phyloP scores from a whole-genome alignment of 352 stramenopile genomes.

The Pythium brachiatum region DNA sequence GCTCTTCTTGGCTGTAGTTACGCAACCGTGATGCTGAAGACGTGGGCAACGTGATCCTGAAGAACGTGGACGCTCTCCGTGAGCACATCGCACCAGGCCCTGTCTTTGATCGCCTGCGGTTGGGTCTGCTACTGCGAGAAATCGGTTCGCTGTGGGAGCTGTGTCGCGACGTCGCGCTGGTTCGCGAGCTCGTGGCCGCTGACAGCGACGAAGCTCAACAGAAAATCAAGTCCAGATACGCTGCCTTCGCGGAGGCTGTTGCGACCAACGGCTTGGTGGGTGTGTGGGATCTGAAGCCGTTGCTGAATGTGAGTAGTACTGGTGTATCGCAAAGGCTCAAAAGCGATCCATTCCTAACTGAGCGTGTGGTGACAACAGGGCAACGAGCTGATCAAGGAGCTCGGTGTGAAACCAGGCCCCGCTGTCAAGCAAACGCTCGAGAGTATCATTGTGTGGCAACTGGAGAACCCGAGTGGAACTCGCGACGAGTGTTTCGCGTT shows the following conservation, averaged over 20 bases:
- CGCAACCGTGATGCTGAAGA: slow-evolving; percentile 62
- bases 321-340: too few species aligned
- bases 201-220: slow-evolving; percentile 14
- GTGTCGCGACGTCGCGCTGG: slow-evolving; percentile 47
- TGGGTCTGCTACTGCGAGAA: slow-evolving; percentile 55
- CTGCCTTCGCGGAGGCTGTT: slow-evolving; percentile 35
- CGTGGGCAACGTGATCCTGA: slow-evolving; percentile 52
- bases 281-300: slow-evolving; percentile 64
- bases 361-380: slow-evolving; percentile 32
- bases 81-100: slow-evolving; percentile 15
- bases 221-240: slow-evolving; percentile 33
- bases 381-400: slow-evolving; percentile 63
- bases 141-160: slow-evolving; percentile 60
- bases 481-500: slow-evolving; percentile 57
- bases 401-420: slow-evolving; percentile 56
- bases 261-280: slow-evolving; percentile 28
- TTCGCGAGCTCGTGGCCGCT: slow-evolving; percentile 45
- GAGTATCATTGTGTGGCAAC: slow-evolving; percentile 56
- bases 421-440: slow-evolving; percentile 60
- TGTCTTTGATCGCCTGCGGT: slow-evolving; percentile 44
- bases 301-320: slow-evolving; percentile 53
- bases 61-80: slow-evolving; percentile 32
- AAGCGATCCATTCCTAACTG: too few species aligned
- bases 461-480: slow-evolving; percentile 44
- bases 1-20: slow-evolving; percentile 21